Conservation (phyloP, 2,329 filamentous ascomycete species). For the Fusarium citri region DNA sequence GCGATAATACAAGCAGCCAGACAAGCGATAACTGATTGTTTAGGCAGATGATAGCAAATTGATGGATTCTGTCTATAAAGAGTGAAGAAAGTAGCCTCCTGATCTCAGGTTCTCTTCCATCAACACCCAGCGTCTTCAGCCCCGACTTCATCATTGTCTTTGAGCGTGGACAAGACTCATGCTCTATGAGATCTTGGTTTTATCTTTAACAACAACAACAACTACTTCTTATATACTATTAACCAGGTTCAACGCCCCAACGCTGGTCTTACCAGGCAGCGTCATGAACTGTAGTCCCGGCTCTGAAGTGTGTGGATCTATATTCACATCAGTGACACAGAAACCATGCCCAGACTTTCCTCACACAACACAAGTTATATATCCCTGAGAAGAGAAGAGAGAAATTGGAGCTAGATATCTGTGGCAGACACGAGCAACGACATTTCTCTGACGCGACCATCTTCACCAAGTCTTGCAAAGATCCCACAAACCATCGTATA, state of each 20-base stretch:
- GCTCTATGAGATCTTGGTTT: background rate
- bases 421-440: background rate
- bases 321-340: background rate
- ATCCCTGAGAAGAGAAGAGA: no score
- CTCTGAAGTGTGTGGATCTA: background rate
- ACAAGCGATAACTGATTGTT: background rate
- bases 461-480: background rate
- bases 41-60: background rate
- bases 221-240: background rate
- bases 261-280: background rate
- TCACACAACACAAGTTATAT: background rate
- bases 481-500: background rate
- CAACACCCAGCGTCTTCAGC: background rate
- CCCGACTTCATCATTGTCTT: background rate
- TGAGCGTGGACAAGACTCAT: background rate
- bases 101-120: background rate
- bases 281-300: background rate
- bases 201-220: no score
- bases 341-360: background rate
- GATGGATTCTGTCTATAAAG: background rate
- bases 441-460: background rate
- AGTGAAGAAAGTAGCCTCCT: background rate
- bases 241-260: fast-evolving
- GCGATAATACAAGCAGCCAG: background rate
- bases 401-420: background rate